A percentile compares a stretch with the other conserved stretches of the same genome.
phyloP scores from a whole-genome alignment of 2,329 filamentous ascomycete genomes.

The Aspergillus puulaauensis region DNA sequence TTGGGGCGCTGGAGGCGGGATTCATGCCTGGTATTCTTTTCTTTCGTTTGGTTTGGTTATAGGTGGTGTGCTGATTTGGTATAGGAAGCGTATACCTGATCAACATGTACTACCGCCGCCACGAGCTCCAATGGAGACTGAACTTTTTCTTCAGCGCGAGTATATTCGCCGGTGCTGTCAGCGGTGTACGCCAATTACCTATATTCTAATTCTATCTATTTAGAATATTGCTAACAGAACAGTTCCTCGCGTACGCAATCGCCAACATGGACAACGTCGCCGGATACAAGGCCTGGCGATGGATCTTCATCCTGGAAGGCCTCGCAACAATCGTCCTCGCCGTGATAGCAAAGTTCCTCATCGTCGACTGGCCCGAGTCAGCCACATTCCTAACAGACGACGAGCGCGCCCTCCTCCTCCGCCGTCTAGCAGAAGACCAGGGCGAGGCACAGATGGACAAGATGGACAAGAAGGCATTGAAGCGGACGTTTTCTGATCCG shows the following conservation, averaged over 20 bases:
- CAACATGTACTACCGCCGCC: constrained; percentile 17
- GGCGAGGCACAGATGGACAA: constrained; percentile 11
- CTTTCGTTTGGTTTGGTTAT: neutral
- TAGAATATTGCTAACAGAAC: neutral
- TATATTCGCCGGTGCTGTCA: constrained; percentile 17
- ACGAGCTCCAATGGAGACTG: constrained; percentile 16
- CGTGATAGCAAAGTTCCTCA: constrained; percentile 14
- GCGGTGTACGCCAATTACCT: constrained; percentile 4
- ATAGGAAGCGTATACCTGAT: constrained; percentile 17
- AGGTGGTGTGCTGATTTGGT: neutral
- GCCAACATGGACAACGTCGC: constrained; percentile 10
- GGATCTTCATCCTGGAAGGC: constrained; percentile 18
- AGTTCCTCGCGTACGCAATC: constrained; percentile 13
- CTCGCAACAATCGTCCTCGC: constrained; percentile 15
- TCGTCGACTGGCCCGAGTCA: constrained; percentile 17
- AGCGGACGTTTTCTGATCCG: constrained; percentile 12
- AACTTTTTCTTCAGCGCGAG: constrained; percentile 18
- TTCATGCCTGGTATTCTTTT: constrained; percentile 14
- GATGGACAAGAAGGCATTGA: constrained; percentile 6
- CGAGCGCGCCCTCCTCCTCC: constrained; percentile 15
- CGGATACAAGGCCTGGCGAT: constrained; percentile 17
- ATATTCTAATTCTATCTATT: neutral
- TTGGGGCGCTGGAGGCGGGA: constrained; percentile 17
- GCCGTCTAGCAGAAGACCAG: constrained; percentile 14
- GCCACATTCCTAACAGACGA: constrained; percentile 14